These are phyloP conservation scores for Colletotrichum costaricense DNA, from an alignment of 2,329 filamentous ascomycete genomes.

Conservation along the genomic window DNA sequence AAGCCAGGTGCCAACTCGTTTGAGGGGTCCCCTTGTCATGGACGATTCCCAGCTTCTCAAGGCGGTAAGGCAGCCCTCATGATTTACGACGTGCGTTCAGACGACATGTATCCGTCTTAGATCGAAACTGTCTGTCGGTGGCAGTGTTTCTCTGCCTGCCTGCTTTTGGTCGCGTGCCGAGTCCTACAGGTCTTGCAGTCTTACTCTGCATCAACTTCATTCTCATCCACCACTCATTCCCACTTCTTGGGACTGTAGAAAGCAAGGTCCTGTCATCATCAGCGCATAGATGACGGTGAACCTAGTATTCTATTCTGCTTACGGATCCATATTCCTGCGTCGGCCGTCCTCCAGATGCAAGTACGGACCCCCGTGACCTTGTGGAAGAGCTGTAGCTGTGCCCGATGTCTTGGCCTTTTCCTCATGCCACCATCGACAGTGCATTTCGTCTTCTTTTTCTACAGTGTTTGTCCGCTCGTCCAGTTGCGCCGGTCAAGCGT, in stretches of 20 bases:
- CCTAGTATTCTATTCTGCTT: not conserved
- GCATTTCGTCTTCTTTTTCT: not conserved
- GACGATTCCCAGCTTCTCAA: not conserved
- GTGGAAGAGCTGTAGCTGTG: slow-evolving; percentile 17
- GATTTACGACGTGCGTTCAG: not conserved
- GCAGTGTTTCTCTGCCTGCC: not conserved
- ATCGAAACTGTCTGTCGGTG: not conserved
- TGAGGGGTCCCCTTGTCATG: not conserved
- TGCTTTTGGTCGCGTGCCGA: not conserved
- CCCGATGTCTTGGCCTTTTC: slow-evolving; percentile 17
- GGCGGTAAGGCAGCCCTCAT: not conserved
- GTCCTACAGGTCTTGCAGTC: not conserved
- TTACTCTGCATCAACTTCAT: not conserved
- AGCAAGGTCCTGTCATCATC: not conserved
- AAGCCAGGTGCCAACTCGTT: not conserved
- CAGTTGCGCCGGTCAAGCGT: not conserved
- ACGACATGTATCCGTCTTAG: not conserved
- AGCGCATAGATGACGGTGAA: not conserved
- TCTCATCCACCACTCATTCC: not conserved
- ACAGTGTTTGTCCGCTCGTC: slow-evolving; percentile 28
- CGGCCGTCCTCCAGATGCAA: not conserved
- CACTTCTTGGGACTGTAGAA: not conserved
- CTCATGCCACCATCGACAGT: slow-evolving; percentile 7
- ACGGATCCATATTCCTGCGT: not conserved
- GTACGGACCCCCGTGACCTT: slow-evolving; percentile 18